phyloP scores from a whole-genome alignment of 192 early-diverging fungal genomes.

The Backusella liffmaniae region DNA sequence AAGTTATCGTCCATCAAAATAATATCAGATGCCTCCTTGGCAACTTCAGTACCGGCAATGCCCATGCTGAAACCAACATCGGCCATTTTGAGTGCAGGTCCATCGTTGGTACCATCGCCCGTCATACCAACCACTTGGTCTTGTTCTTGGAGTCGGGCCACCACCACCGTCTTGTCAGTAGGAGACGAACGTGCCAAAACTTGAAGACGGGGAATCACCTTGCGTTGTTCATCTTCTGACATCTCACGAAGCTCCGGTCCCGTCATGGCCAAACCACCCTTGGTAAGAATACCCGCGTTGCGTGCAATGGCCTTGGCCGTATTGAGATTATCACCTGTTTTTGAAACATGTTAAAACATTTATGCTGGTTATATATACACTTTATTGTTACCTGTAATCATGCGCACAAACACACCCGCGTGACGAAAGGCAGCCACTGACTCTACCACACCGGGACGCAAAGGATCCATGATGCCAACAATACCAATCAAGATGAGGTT shows the following conservation, averaged over 20 bases:
- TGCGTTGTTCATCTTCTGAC: constrained; percentile 63
- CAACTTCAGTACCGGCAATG: constrained; percentile 81
- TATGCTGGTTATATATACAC: too few species aligned
- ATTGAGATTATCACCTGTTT: constrained; percentile 74
- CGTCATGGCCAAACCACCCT: constrained; percentile 69
- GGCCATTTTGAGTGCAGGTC: constrained; percentile 80
- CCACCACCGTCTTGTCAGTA: constrained; percentile 85
- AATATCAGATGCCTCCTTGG: constrained; percentile 80
- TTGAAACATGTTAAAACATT: too few species aligned
- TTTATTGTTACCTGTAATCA: constrained; percentile 57
- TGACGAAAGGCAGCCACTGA: constrained; percentile 71
- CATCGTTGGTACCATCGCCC: constrained; percentile 86
- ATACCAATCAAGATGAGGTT: constrained; percentile 67
- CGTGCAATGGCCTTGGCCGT: constrained; percentile 89
- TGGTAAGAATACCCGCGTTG: constrained; percentile 79
- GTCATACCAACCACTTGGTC: constrained; percentile 76
- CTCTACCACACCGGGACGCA: constrained; percentile 73
- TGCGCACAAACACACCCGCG: constrained; percentile 88
- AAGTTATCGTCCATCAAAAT: constrained; percentile 91
- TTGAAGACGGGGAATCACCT: constrained; percentile 65
- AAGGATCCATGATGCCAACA: constrained; percentile 86
- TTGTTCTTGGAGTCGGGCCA: constrained; percentile 63
- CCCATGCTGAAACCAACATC: constrained; percentile 94
- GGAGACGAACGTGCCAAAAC: constrained; percentile 87
- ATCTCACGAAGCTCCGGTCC: constrained; percentile 75